Conservation (phyloP, 345 rosid species). For the Populus euphratica region DNA sequence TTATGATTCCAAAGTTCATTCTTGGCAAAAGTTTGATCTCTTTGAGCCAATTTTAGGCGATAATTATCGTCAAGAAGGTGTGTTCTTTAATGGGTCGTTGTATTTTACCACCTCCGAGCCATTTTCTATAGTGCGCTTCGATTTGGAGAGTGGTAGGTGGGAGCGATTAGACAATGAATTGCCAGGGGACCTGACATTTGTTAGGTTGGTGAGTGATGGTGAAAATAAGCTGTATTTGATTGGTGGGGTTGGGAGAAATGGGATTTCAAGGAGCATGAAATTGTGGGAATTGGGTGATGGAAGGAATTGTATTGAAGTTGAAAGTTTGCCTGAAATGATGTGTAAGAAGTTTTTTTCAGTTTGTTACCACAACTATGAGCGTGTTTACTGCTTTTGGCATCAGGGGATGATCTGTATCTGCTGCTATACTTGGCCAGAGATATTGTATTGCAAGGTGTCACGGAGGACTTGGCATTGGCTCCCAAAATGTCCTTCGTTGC, state of each 20-base stretch:
- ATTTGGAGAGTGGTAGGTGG: slow-evolving; percentile 49
- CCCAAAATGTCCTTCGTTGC: slow-evolving; percentile 75
- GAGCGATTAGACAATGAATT: slow-evolving; percentile 32
- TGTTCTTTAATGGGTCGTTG: slow-evolving; percentile 46
- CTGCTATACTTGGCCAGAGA: slow-evolving; percentile 97
- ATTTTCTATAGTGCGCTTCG: slow-evolving; percentile 45
- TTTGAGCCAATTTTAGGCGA: slow-evolving; percentile 39
- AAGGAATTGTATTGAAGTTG: slow-evolving; percentile 55
- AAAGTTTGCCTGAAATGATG: slow-evolving; percentile 66
- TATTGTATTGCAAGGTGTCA: slow-evolving; percentile 61
- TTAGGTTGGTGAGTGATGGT: slow-evolving; percentile 56
- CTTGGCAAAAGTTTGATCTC: slow-evolving; percentile 50
- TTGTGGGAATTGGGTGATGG: slow-evolving; percentile 53
- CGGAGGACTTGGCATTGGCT: slow-evolving; percentile 90
- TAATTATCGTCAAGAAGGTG: slow-evolving; percentile 58
- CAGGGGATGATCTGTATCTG: slow-evolving; percentile 71
- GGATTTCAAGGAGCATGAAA: slow-evolving; percentile 69
- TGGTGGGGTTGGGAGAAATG: slow-evolving; percentile 77
- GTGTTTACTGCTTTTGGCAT: slow-evolving; percentile 87
- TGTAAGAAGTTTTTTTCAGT: slow-evolving; percentile 76
- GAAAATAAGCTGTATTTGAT: slow-evolving; percentile 60
- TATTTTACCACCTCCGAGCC: slow-evolving; percentile 67
- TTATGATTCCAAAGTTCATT: slow-evolving; percentile 48
- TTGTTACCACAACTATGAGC: slow-evolving; percentile 84
- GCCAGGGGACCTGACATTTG: slow-evolving; percentile 53